Evolutionary conservation across 2,329 filamentous ascomycete genomes (phyloP).

Genomic region (Rhexocercosporidium sp.): DNA sequence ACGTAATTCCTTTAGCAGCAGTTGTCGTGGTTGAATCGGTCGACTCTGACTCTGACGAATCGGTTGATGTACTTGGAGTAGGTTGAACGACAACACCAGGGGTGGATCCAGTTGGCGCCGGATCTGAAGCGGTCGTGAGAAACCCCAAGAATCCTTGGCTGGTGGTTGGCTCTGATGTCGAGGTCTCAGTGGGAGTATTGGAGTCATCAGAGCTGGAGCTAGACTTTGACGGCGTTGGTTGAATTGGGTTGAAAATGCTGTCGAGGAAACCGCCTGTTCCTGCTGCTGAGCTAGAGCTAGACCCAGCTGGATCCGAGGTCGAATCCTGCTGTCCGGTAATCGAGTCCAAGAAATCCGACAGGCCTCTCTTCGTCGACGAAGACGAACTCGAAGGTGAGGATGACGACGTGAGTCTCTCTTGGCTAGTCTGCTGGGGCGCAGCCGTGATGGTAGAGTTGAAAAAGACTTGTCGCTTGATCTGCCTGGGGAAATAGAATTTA

Average conservation of each 20-base stretch:
- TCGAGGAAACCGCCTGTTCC: constrained; percentile 11
- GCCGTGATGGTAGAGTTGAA: constrained; percentile 34
- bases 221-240: constrained; percentile 10
- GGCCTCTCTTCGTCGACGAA: constrained; percentile 19
- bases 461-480: constrained; percentile 57
- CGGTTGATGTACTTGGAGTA: constrained; percentile 12
- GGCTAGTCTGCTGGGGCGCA: constrained; percentile 23
- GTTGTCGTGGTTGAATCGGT: constrained; percentile 19
- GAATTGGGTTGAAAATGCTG: constrained; percentile 5
- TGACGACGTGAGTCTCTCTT: constrained; percentile 20
- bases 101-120: constrained; percentile 22
- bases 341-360: constrained; percentile 31
- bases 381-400: constrained; percentile 18
- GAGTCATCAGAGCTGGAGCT: constrained; percentile 13
- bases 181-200: neutral
- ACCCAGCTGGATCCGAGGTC: constrained; percentile 1
- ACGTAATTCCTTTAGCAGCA: constrained; percentile 36
- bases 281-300: constrained; percentile 11
- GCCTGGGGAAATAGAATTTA: constrained; percentile 62
- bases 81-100: constrained; percentile 25
- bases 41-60: neutral
- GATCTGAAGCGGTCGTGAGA: neutral
- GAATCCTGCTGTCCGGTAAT: constrained; percentile 19
- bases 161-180: neutral
- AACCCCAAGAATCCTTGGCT: neutral